Evolutionary conservation across 495 filamentous ascomycete genomes (phyloP).

Genomic region (Pyrenula massariospora): DNA sequence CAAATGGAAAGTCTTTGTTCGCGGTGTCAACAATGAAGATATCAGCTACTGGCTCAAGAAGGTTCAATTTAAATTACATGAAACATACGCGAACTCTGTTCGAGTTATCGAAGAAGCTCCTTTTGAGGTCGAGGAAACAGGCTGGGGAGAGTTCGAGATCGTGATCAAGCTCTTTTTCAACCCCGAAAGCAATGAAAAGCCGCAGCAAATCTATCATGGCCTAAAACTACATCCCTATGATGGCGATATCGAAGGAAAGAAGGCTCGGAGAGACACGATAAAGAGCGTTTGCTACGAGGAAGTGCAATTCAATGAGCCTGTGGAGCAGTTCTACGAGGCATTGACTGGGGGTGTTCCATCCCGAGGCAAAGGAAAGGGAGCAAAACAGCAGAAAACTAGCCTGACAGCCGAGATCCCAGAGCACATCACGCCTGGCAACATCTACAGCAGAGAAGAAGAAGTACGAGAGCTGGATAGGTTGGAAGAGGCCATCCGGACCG

Average conservation of each 20-base stretch:
- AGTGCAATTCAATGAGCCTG: conserved; percentile 90
- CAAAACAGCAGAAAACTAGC: conserved; percentile 35
- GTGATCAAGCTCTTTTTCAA: conserved; percentile 87
- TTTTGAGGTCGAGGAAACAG: conserved; percentile 82
- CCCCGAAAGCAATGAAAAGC: conserved; percentile 74
- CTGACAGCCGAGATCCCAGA: conserved; percentile 63
- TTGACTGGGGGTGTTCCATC: conserved; percentile 44
- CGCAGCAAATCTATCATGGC: conserved; percentile 81
- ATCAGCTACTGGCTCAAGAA: conserved; percentile 93
- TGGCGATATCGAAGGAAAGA: conserved; percentile 61
- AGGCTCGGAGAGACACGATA: conserved; percentile 52
- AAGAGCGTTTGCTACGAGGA: conserved; percentile 75
- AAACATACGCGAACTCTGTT: conserved; percentile 80
- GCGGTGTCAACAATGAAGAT: conserved; percentile 71
- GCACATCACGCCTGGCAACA: conserved; percentile 47
- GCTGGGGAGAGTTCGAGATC: conserved; percentile 97
- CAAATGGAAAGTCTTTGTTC: conserved; percentile 87
- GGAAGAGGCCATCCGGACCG: conserved; percentile 47
- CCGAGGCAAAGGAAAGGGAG: conserved; percentile 33
- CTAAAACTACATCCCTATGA: conserved; percentile 88
- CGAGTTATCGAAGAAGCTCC: conserved; percentile 67
- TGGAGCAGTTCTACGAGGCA: conserved; percentile 75
- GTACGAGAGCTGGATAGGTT: conserved; percentile 51
- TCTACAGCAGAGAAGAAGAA: conserved; percentile 68
- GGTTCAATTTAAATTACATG: conserved; percentile 94